phyloP scores from a whole-genome alignment of 495 filamentous ascomycete genomes.

The Schizothecium vesticola region DNA sequence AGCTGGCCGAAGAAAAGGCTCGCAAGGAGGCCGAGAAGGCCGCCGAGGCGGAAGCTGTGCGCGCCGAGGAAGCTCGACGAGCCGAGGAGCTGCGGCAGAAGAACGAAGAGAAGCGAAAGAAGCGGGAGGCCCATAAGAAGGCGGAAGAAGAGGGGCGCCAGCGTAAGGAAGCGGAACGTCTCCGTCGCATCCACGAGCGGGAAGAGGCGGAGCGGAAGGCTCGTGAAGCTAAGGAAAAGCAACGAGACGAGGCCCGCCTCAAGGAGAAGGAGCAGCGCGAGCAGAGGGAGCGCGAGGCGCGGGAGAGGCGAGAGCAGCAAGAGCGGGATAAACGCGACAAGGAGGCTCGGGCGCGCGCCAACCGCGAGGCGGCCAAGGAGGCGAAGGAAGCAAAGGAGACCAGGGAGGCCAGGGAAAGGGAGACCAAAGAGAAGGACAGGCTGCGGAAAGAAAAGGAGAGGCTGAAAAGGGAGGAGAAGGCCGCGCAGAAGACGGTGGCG shows the following conservation, averaged over 20 bases:
- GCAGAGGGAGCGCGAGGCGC: slow-evolving; percentile 55
- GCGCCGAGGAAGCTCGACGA: slow-evolving; percentile 72
- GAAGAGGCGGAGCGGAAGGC: slow-evolving; percentile 79
- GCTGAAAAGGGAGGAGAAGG: slow-evolving; percentile 43
- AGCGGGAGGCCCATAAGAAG: slow-evolving; percentile 87
- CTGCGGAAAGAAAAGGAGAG: slow-evolving; percentile 33
- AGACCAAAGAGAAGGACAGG: slow-evolving; percentile 38
- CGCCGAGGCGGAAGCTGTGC: slow-evolving; percentile 76
- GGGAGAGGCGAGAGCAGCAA: slow-evolving; percentile 51
- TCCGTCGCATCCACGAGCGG: slow-evolving; percentile 71
- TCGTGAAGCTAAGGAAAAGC: slow-evolving; percentile 75
- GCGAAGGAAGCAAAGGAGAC: slow-evolving; percentile 35
- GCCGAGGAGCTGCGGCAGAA: slow-evolving; percentile 71
- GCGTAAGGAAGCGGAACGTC: slow-evolving; percentile 55
- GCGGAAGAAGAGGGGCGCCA: slow-evolving; percentile 79
- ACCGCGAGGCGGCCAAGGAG: slow-evolving; percentile 17
- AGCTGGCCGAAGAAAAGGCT: slow-evolving; percentile 84
- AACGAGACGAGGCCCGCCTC: slow-evolving; percentile 55
- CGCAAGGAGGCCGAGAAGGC: slow-evolving; percentile 82
- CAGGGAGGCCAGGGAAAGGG: slow-evolving; percentile 43
- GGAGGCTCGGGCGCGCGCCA: slow-evolving; percentile 36
- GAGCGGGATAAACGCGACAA: slow-evolving; percentile 53
- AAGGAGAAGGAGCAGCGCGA: slow-evolving; percentile 68
- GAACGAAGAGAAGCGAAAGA: slow-evolving; percentile 85
- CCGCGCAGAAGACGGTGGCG: slow-evolving; percentile 36